Conservation (phyloP, 176 grass and related monocot species). For the Oryza glaberrima region DNA sequence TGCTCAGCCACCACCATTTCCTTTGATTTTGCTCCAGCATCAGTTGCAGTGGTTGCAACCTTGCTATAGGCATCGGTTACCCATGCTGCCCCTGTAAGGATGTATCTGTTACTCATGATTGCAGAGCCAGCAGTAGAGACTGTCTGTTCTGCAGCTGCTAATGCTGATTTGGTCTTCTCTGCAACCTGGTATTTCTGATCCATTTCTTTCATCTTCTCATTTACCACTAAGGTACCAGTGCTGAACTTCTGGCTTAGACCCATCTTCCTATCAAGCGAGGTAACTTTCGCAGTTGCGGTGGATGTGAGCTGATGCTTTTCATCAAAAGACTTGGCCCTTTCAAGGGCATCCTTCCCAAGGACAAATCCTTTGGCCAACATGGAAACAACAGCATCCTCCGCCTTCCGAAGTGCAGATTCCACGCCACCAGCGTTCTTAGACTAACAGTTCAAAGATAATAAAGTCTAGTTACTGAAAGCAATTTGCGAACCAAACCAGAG, state of each 20-base stretch:
- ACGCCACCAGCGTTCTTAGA: conserved; percentile 48
- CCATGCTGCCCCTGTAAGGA: conserved; percentile 69
- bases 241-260: conserved; percentile 77
- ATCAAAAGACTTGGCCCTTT: conserved; percentile 78
- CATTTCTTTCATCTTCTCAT: conserved; percentile 89
- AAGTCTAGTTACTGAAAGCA: background rate
- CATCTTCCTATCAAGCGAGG: conserved; percentile 60
- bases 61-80: conserved; percentile 72
- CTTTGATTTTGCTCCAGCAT: conserved; percentile 41
- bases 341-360: conserved; percentile 76
- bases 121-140: conserved; percentile 67
- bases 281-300: conserved; percentile 72
- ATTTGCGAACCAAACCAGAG: background rate
- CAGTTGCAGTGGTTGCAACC: conserved; percentile 54
- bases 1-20: conserved; percentile 56
- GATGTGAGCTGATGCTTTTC: conserved; percentile 72
- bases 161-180: conserved; percentile 70
- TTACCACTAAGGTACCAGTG: conserved; percentile 56
- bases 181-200: conserved; percentile 91
- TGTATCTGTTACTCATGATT: conserved; percentile 79
- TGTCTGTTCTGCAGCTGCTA: conserved; percentile 74
- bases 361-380: conserved; percentile 81
- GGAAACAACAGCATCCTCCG: conserved; percentile 61
- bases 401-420: conserved; percentile 67
- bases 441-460: conserved; percentile 37